phyloP scores from a whole-genome alignment of 2,329 filamentous ascomycete species.

The Penicillium occitanis region DNA sequence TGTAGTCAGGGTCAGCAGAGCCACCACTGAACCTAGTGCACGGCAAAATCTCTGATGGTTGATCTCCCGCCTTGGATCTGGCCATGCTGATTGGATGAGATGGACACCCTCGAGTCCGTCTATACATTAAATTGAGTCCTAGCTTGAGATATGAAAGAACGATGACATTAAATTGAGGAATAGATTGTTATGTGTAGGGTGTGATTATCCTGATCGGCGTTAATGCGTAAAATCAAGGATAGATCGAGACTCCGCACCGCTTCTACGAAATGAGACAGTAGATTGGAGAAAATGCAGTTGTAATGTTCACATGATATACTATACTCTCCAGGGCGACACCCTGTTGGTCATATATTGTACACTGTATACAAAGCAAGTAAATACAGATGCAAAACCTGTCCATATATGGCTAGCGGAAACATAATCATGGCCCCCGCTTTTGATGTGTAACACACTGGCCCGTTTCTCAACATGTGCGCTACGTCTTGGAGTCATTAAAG shows the following conservation, averaged over 20 bases:
- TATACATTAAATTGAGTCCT: background rate
- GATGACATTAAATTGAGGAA: background rate
- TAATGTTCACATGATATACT: background rate
- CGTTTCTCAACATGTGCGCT: background rate
- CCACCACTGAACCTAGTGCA: constrained; percentile 1
- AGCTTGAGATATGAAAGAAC: background rate
- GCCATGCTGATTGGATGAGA: constrained; percentile 26
- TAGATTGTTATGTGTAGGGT: background rate
- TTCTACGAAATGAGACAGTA: background rate
- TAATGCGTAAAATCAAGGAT: background rate
- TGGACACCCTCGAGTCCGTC: background rate
- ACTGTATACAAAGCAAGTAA: background rate
- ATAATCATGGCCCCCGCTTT: background rate
- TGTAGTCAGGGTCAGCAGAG: constrained; percentile 16
- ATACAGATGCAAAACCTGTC: background rate
- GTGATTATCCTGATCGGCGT: background rate
- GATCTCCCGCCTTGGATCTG: constrained; percentile 12
- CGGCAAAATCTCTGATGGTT: constrained; percentile 15
- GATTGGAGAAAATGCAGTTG: background rate
- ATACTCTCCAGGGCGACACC: background rate
- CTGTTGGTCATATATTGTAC: background rate
- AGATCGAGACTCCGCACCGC: background rate
- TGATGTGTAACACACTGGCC: background rate
- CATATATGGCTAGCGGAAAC: background rate
- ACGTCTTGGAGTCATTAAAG: background rate